Evolutionary conservation across 1,284 basidiomycete species (phyloP).

Genomic region (Melampsora abietis-canadensis): DNA sequence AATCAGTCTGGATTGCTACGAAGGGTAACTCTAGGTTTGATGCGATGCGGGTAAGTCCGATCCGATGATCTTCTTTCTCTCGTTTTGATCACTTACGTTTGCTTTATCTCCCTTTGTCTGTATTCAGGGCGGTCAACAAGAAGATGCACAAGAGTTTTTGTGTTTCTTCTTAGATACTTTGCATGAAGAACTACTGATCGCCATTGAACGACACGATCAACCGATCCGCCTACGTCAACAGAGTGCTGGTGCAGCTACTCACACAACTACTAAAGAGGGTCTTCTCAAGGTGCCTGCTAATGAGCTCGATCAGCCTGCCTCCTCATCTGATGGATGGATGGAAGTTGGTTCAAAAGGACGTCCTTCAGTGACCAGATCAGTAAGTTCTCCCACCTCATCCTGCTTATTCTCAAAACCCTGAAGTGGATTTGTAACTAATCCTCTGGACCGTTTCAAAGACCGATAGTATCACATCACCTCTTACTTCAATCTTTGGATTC

Average conservation of each 20-base stretch:
- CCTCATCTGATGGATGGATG: slow-evolving; percentile 11
- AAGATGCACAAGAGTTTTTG: slow-evolving; percentile 98
- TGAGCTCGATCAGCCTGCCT: slow-evolving; percentile 52
- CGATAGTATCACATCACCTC: slow-evolving; percentile 76
- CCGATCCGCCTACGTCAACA: slow-evolving; percentile 45
- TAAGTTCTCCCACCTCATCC: neutral
- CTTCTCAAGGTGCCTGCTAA: slow-evolving; percentile 45
- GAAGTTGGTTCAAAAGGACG: slow-evolving; percentile 23
- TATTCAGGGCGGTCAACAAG: slow-evolving; percentile 79
- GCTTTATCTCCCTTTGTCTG: slow-evolving; percentile 12
- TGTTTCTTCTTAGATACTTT: slow-evolving; percentile 93
- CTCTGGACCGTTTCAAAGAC: too few species aligned
- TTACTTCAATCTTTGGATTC: slow-evolving; percentile 88
- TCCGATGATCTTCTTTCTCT: slow-evolving; percentile 1
- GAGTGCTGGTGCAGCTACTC: neutral
- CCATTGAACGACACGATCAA: slow-evolving; percentile 57
- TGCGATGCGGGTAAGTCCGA: slow-evolving; percentile 71
- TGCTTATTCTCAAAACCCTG: neutral
- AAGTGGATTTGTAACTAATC: too few species aligned
- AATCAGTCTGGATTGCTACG: slow-evolving; percentile 90
- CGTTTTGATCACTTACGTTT: slow-evolving; percentile 34
- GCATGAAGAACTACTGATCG: slow-evolving; percentile 80
- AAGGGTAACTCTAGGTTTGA: slow-evolving; percentile 92
- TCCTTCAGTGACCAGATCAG: slow-evolving; percentile 27
- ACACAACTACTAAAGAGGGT: neutral